phyloP scores from a whole-genome alignment of 345 rosid species.

The Reutealis trisperma region DNA sequence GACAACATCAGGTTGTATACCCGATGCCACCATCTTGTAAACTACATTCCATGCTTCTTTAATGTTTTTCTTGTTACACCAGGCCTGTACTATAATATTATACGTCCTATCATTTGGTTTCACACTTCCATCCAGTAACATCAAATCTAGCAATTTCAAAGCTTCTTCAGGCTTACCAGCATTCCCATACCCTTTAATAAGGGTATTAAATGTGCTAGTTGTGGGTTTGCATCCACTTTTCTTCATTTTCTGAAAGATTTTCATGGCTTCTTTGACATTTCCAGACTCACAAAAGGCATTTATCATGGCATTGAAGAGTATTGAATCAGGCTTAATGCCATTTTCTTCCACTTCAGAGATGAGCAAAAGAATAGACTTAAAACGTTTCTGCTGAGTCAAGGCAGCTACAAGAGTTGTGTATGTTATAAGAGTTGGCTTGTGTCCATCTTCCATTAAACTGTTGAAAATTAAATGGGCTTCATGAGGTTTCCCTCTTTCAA shows the following conservation, averaged over 20 bases:
- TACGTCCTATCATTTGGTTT: slow-evolving; percentile 78
- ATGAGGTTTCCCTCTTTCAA: slow-evolving; percentile 70
- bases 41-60: slow-evolving; percentile 79
- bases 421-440: slow-evolving; percentile 78
- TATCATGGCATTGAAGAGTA: slow-evolving; percentile 88
- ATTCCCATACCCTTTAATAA: slow-evolving; percentile 84
- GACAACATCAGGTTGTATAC: slow-evolving; percentile 75
- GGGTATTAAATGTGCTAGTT: slow-evolving; percentile 80
- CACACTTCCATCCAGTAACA: slow-evolving; percentile 54
- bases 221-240: slow-evolving; percentile 75
- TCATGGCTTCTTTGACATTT: slow-evolving; percentile 73
- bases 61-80: slow-evolving; percentile 70
- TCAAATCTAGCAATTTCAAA: slow-evolving; percentile 56
- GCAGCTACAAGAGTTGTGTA: slow-evolving; percentile 79
- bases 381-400: slow-evolving; percentile 64
- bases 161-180: slow-evolving; percentile 74
- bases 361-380: slow-evolving; percentile 58
- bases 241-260: slow-evolving; percentile 78
- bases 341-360: slow-evolving; percentile 66
- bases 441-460: slow-evolving; percentile 71
- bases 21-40: slow-evolving; percentile 65
- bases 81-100: slow-evolving; percentile 74
- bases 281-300: slow-evolving; percentile 89
- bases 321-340: slow-evolving; percentile 77
- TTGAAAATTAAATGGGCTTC: slow-evolving; percentile 72